Percentiles rank a stretch among this genome's conserved stretches.
These are phyloP conservation scores for Piloderma croceum DNA, from an alignment of 768 basidiomycete genomes.

Conservation along the genomic window DNA sequence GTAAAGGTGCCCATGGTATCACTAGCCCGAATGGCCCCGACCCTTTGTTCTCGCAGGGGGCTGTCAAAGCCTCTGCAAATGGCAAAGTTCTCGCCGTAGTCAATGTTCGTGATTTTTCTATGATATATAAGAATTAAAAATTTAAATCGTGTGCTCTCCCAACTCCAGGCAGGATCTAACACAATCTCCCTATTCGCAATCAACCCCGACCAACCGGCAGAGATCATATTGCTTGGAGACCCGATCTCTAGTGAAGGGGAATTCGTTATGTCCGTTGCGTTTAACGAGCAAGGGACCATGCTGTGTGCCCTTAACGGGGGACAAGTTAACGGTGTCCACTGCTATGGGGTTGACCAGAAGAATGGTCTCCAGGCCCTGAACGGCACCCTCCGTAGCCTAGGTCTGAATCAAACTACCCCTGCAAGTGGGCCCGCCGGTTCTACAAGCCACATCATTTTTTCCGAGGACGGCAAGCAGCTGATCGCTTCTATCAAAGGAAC, in stretches of 20 bases:
- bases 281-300: slow-evolving; percentile 26
- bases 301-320: slow-evolving; percentile 42
- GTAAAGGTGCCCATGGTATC: slow-evolving; percentile 33
- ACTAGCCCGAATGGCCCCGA: slow-evolving; percentile 30
- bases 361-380: slow-evolving; percentile 34
- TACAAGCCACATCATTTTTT: slow-evolving; percentile 42
- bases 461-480: slow-evolving; percentile 38
- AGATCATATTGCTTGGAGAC: slow-evolving; percentile 36
- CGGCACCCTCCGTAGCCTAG: slow-evolving; percentile 38
- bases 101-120: slow-evolving; percentile 30
- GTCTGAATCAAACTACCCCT: slow-evolving; percentile 43
- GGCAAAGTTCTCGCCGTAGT: slow-evolving; percentile 33
- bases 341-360: slow-evolving; percentile 39
- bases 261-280: slow-evolving; percentile 43
- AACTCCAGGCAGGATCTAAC: slow-evolving; percentile 48
- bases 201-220: slow-evolving; percentile 37
- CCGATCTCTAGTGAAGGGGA: slow-evolving; percentile 42
- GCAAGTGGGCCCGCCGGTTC: slow-evolving; percentile 43
- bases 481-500: slow-evolving; percentile 46
- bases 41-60: slow-evolving; percentile 37
- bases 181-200: slow-evolving; percentile 34
- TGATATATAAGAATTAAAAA: no score
- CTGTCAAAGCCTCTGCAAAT: slow-evolving; percentile 31
- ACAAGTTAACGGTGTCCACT: slow-evolving; percentile 38
- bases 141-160: no score